These are phyloP conservation scores for Thelephora aurantiotincta DNA, from an alignment of 768 basidiomycete species.

Conservation along the genomic window DNA sequence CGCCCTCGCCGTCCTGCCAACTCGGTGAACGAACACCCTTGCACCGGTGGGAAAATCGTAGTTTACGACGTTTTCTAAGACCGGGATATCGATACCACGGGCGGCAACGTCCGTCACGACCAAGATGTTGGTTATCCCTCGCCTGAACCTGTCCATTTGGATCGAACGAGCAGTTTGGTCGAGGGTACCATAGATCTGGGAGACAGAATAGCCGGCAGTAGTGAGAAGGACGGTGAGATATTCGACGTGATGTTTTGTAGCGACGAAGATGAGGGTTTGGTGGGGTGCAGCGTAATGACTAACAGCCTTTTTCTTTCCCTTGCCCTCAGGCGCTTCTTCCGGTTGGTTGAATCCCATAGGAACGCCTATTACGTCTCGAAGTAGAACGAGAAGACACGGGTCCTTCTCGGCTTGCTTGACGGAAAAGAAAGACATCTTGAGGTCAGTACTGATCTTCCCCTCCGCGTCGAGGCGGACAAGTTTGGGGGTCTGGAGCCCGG, in stretches of 20 bases:
- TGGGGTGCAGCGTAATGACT: conserved; percentile 52
- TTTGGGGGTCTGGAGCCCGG: conserved; percentile 86
- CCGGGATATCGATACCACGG: conserved; percentile 93
- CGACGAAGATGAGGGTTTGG: conserved; percentile 89
- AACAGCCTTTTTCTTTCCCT: conserved; percentile 26
- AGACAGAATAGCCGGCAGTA: conserved; percentile 75
- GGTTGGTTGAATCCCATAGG: conserved; percentile 35
- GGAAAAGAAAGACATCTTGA: conserved; percentile 89
- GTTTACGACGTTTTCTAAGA: conserved; percentile 93
- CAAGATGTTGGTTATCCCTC: conserved; percentile 63
- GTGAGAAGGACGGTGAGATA: conserved; percentile 71
- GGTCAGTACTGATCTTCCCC: conserved; percentile 86
- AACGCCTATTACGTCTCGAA: conserved; percentile 79
- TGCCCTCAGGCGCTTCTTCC: conserved; percentile 15
- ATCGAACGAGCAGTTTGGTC: conserved; percentile 81
- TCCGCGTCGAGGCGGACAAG: conserved; percentile 94
- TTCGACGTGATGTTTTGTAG: conserved; percentile 98
- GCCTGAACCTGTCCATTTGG: conserved; percentile 86
- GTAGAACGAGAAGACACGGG: conserved; percentile 68
- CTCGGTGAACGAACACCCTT: conserved; percentile 89
- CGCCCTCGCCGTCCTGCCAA: conserved; percentile 91
- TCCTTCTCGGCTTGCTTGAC: conserved; percentile 92
- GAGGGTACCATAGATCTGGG: conserved; percentile 91
- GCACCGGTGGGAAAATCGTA: conserved; percentile 96
- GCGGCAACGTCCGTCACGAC: conserved; percentile 98